Evolutionary conservation across 371 early-diverging fungal species (phyloP), one percentile per base, ranked within the genome.

Genomic region (Apophysomyces ossiformis): DNA sequence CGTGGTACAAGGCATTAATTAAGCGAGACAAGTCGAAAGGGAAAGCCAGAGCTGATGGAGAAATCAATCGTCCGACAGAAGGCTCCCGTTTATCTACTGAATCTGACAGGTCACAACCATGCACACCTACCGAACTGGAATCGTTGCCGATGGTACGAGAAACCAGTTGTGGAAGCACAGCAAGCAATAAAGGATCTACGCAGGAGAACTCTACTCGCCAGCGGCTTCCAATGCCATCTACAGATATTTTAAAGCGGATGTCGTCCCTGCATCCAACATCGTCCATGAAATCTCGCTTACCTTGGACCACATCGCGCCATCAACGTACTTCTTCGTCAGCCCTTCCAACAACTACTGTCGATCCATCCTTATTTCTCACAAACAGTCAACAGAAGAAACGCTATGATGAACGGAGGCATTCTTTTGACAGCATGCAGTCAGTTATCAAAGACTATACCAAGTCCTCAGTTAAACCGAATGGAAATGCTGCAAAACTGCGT

Each of bases 1-100:
- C 74, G 12, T 74, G 74, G 74, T 70, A 70, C 26, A 70, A 70
- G 9, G 56, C 61, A 3, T 57, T 70, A 4, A 67, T 70, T 35
- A 74, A 68, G 45, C 59, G 65, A 3, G 73, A 73, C 26, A 71
- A 61, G 32, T 35, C 38, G 0, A 68, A 73, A 65, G 57, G 63
- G n/a, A 72, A 71, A 64, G 7, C 21, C 50, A 60, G 47, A 41
- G 15, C 15, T 15, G 57, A 67, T 41, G 18, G 18, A 9, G 63
- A 61, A 45, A 36, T 18, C 13, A 26, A 57, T 39, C 45, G 45
- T 57, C 35, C 65, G 18, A 58, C 35, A 21, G 65, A 37, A 43
- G 8, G 41, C 12, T 37, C 44, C 32, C 44, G 36, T 32, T 21
- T 26, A 38, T 37, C 15, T 12, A 41, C 47, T 41, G 36, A 44